phyloP scores from a whole-genome alignment of 2,329 filamentous ascomycete species.

The Nannizzia gypsea region DNA sequence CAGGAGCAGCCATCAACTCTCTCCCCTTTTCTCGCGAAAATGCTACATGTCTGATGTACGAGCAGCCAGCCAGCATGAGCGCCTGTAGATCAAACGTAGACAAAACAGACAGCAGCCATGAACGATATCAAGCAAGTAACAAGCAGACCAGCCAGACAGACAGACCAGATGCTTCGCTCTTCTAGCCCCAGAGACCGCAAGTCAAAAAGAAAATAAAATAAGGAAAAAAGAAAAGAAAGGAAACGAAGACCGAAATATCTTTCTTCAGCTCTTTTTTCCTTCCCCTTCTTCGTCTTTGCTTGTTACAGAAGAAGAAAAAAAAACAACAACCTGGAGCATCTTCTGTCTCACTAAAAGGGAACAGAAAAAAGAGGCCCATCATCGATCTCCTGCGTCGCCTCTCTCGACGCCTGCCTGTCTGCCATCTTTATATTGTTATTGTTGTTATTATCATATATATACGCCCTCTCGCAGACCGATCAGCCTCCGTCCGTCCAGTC shows the following conservation, averaged over 20 bases:
- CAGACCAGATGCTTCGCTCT: no score
- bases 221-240: not conserved
- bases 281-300: no score
- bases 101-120: no score
- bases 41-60: not conserved
- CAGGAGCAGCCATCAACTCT: not conserved
- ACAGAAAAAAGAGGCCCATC: not conserved
- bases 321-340: not conserved
- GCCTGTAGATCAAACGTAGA: not conserved
- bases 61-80: not conserved
- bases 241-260: not conserved
- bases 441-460: no score
- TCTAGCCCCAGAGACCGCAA: no score
- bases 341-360: slow-evolving; percentile 4
- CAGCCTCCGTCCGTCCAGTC: no score
- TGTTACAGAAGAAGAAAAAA: not conserved
- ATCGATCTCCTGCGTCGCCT: not conserved
- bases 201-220: not conserved
- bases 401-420: not conserved
- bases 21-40: not conserved
- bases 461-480: no score
- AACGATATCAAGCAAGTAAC: no score
- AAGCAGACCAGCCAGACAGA: no score
- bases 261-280: not conserved
- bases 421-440: no score